Percentiles rank a stretch among this genome's conserved stretches.
Conservation (phyloP, 768 basidiomycete genomes). For the Suillus placidus region DNA sequence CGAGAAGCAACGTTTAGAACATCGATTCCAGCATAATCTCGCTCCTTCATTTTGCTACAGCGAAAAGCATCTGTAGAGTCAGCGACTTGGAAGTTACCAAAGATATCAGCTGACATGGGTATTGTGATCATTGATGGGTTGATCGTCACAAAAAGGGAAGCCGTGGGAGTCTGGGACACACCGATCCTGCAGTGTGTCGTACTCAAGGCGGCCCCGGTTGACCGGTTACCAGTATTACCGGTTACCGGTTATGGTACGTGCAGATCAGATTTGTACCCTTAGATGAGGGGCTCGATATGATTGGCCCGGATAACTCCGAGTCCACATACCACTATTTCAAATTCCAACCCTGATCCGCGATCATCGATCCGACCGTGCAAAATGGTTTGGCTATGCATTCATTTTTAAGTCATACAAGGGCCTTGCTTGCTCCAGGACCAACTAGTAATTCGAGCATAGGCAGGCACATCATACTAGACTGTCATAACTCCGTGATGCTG, state of each 20-base stretch:
- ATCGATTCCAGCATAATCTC: not conserved
- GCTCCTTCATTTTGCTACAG: not conserved
- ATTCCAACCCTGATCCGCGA: not conserved
- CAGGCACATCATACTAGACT: not conserved
- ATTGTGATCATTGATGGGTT: not conserved
- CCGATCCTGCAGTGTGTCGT: too few relatives aligned
- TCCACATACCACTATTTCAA: too few relatives aligned
- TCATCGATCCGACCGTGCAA: not conserved
- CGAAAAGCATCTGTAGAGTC: not conserved
- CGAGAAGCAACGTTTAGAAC: not conserved
- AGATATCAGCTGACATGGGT: not conserved
- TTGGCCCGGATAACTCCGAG: not conserved
- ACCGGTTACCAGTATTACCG: too few relatives aligned
- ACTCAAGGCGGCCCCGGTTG: too few relatives aligned
- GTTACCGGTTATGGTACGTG: too few relatives aligned
- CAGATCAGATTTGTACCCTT: too few relatives aligned
- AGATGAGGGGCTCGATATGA: not conserved
- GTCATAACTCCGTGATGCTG: not conserved
- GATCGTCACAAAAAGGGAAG: not conserved
- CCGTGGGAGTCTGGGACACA: too few relatives aligned
- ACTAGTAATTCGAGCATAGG: not conserved
- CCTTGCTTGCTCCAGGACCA: not conserved
- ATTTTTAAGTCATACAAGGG: not conserved
- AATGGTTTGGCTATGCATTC: too few relatives aligned
- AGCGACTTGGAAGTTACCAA: not conserved